phyloP scores from a whole-genome alignment of 2,329 filamentous ascomycete species.

The Phaeosphaeria sp. region DNA sequence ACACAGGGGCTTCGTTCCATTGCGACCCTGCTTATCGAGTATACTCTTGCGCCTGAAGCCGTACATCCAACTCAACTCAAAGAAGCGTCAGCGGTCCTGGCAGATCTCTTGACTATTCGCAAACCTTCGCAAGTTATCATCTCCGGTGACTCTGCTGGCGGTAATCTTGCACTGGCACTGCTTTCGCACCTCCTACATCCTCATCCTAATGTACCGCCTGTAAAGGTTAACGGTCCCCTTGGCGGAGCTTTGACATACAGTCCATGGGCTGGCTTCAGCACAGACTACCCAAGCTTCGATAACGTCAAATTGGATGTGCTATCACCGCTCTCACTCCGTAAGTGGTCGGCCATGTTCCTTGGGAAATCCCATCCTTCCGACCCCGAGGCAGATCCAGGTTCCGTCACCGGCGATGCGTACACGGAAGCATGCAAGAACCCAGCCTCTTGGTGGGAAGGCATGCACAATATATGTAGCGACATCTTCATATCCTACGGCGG shows the following conservation, averaged over 20 bases:
- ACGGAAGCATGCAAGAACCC: slow-evolving; percentile 19
- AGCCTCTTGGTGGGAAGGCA: slow-evolving; percentile 14
- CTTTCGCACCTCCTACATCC: slow-evolving; percentile 34
- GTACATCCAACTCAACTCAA: slow-evolving; percentile 27
- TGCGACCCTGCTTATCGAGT: slow-evolving; percentile 27
- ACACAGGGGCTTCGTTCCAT: slow-evolving; percentile 4
- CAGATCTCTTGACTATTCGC: slow-evolving; percentile 20
- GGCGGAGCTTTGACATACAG: slow-evolving; percentile 21
- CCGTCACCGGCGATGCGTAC: slow-evolving; percentile 19
- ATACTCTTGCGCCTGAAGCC: slow-evolving; percentile 27
- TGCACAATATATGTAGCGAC: slow-evolving; percentile 13
- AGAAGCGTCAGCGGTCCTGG: slow-evolving; percentile 24
- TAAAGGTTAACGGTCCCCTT: slow-evolving; percentile 18
- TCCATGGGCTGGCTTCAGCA: slow-evolving; percentile 21
- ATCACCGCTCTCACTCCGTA: slow-evolving; percentile 7
- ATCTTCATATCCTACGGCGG: slow-evolving; percentile 17
- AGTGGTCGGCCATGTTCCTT: slow-evolving; percentile 25
- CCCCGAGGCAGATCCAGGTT: slow-evolving; percentile 16
- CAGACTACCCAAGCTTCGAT: slow-evolving; percentile 20
- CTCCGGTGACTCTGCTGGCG: slow-evolving; percentile 18
- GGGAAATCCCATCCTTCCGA: slow-evolving; percentile 11
- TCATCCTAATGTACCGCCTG: slow-evolving; percentile 19
- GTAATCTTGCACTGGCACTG: slow-evolving; percentile 5
- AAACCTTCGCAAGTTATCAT: slow-evolving; percentile 19
- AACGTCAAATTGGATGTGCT: slow-evolving; percentile 19